Evolutionary conservation across 2,329 filamentous ascomycete genomes (phyloP), one percentile per base, ranked within the genome.

Genomic region (Paecilomyces dactylethromorphus): DNA sequence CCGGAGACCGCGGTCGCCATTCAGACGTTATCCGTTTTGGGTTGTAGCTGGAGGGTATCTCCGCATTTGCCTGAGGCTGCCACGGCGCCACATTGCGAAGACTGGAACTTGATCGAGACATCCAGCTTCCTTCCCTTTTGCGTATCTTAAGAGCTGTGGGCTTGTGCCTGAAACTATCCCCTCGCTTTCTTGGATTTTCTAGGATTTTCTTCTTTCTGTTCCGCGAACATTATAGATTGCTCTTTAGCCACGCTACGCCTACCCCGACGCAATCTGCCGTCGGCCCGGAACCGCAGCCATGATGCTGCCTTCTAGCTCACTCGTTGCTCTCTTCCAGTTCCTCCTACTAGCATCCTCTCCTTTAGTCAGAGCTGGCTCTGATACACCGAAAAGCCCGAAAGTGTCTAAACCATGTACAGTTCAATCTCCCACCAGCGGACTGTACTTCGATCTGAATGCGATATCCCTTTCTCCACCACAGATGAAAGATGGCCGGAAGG

Each of bases 371-470:
- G 67, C 74, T 39, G 74, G 75, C 54, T 70, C 74, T 24, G 72
- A 77, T 39, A 70, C 75, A 61, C 67, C 76, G 64, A 71, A 79
- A 69, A 60, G 67, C 8, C 72, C 73, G 49, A 69, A 80, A 61
- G 66, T 75, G n/a, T 70, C 76, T 52, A 78, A 80, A 57, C 81
- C 84, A 62, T 88, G 85, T 69, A 85, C 85, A n/a, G 82, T 84
- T 58, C 79, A 81, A 62, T 87, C 84, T 24, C 81, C 84, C 3
- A 80, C 78, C n/a, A 82, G 79, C 12, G 84, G 84, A 58, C 77
- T 82, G 57, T 87, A 85, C 76, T 87, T 86, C 74, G 85, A 88
- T 67, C 77, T 88, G 29, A 85, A 80, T 64, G 76, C 81, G 7
- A 79, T 88, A 63, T 80, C 79, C 31, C 71, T 86, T 56, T 74